Evolutionary conservation across 164 flowering plant genomes (phyloP).

Genomic region (Umbellularia californica): DNA sequence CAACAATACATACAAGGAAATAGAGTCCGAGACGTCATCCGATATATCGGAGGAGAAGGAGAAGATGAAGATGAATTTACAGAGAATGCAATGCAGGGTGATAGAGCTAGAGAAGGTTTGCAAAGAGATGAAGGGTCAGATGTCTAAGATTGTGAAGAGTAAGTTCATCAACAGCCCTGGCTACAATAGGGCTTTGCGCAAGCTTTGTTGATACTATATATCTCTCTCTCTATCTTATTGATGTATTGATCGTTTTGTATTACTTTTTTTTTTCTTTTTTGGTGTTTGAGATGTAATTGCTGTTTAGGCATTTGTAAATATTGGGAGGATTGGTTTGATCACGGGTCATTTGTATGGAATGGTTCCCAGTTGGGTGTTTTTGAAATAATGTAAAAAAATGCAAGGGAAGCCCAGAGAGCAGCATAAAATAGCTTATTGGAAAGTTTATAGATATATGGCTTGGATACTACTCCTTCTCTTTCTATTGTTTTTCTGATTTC

Average conservation of each 20-base stretch:
- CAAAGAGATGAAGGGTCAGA: conserved; percentile 52
- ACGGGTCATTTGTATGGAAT: not conserved
- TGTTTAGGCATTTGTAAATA: not conserved
- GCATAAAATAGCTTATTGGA: too few relatives aligned
- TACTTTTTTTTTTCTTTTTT: not conserved
- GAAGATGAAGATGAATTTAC: conserved; percentile 42
- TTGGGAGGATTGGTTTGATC: not conserved
- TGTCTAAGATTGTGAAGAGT: conserved; percentile 36
- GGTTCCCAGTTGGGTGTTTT: not conserved
- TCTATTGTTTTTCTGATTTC: too few relatives aligned
- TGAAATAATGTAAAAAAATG: too few relatives aligned
- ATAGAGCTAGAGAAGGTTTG: conserved; percentile 56
- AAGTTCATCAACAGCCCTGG: conserved; percentile 2
- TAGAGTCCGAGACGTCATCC: not conserved
- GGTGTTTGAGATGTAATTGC: not conserved
- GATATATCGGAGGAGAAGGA: conserved; percentile 27
- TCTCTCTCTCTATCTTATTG: not conserved
- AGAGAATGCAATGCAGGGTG: conserved; percentile 63
- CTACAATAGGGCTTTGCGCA: conserved; percentile 24
- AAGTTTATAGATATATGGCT: too few relatives aligned
- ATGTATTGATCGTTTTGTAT: not conserved
- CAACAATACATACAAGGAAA: not conserved
- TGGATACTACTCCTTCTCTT: too few relatives aligned
- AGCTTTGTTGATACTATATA: conserved; percentile 16
- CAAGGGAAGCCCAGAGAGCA: too few relatives aligned